Evolutionary conservation across 495 filamentous ascomycete species (phyloP).

Genomic region (Annulohypoxylon moriforme): DNA sequence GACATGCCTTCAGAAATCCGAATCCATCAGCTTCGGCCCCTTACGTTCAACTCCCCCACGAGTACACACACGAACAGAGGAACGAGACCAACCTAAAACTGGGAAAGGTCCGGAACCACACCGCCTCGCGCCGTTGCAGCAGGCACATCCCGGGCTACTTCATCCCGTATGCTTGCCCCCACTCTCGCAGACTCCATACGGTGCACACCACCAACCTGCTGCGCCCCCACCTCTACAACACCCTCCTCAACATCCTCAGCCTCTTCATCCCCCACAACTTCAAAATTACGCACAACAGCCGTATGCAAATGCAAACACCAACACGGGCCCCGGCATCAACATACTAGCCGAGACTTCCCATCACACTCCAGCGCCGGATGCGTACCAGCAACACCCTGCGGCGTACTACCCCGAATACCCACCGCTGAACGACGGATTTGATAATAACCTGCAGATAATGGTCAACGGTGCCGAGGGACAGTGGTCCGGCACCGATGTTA

Average conservation of each 20-base stretch:
- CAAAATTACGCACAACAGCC: slow-evolving; percentile 33
- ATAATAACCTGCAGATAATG: slow-evolving; percentile 49
- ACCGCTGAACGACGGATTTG: slow-evolving; percentile 49
- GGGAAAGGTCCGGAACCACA: slow-evolving; percentile 36
- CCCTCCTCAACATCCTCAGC: slow-evolving; percentile 7
- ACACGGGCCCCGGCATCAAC: slow-evolving; percentile 26
- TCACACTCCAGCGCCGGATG: slow-evolving; percentile 25
- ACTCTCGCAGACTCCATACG: slow-evolving; percentile 43
- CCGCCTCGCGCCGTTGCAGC: slow-evolving; percentile 44
- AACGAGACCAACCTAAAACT: background rate
- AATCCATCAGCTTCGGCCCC: slow-evolving; percentile 16
- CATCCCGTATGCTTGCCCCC: slow-evolving; percentile 47
- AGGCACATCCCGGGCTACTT: slow-evolving; percentile 27
- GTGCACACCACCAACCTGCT: slow-evolving; percentile 26
- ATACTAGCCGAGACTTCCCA: slow-evolving; percentile 42
- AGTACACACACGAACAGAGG: background rate
- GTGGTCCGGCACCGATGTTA: slow-evolving; percentile 37
- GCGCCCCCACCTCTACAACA: slow-evolving; percentile 21
- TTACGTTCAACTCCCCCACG: slow-evolving; percentile 16
- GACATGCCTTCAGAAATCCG: slow-evolving; percentile 28
- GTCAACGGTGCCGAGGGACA: slow-evolving; percentile 43
- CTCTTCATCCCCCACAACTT: slow-evolving; percentile 16
- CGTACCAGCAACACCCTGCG: slow-evolving; percentile 32
- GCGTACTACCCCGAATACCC: slow-evolving; percentile 41
- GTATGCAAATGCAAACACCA: slow-evolving; percentile 9